phyloP scores from a whole-genome alignment of 2,329 filamentous ascomycete species.

The Phyllosticta paracitricarpa region DNA sequence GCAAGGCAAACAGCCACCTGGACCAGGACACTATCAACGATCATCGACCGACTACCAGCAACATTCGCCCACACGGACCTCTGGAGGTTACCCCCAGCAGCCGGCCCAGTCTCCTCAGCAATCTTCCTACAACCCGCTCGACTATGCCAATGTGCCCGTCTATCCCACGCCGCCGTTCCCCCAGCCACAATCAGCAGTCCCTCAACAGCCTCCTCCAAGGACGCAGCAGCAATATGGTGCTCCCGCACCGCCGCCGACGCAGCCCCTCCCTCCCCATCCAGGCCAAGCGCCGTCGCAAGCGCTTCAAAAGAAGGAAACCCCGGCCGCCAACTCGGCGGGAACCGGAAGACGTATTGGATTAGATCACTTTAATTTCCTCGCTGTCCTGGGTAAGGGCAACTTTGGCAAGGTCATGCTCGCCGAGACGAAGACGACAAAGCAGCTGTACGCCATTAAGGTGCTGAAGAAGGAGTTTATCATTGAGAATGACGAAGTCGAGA shows the following conservation, averaged over 20 bases:
- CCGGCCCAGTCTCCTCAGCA: conserved; percentile 37
- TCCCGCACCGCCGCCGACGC: conserved; percentile 32
- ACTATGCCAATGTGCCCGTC: conserved; percentile 49
- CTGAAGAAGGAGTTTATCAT: conserved; percentile 99
- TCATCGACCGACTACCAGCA: conserved; percentile 34
- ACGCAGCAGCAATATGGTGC: conserved; percentile 22
- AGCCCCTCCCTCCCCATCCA: conserved; percentile 32
- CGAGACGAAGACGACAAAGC: conserved; percentile 85
- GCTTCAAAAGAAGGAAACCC: conserved; percentile 47
- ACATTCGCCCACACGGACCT: conserved; percentile 18
- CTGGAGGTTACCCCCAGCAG: conserved; percentile 30
- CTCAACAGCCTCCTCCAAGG: conserved; percentile 29
- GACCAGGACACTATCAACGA: conserved; percentile 33
- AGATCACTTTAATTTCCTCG: conserved; percentile 98
- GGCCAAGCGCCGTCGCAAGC: conserved; percentile 28
- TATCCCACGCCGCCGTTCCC: conserved; percentile 22
- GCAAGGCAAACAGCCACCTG: conserved; percentile 28
- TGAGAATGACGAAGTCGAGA: conserved; percentile 98
- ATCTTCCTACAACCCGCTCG: conserved; percentile 65
- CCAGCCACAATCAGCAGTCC: conserved; percentile 23
- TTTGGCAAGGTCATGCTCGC: conserved; percentile 99
- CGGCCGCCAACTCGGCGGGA: conserved; percentile 57
- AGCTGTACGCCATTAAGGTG: conserved; percentile 96
- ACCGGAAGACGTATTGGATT: conserved; percentile 81
- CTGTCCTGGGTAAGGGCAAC: conserved; percentile 96